Evolutionary conservation across 1,139 yeast species (phyloP), one percentile per base, ranked within the genome.

Genomic region (Taphrina communis): DNA sequence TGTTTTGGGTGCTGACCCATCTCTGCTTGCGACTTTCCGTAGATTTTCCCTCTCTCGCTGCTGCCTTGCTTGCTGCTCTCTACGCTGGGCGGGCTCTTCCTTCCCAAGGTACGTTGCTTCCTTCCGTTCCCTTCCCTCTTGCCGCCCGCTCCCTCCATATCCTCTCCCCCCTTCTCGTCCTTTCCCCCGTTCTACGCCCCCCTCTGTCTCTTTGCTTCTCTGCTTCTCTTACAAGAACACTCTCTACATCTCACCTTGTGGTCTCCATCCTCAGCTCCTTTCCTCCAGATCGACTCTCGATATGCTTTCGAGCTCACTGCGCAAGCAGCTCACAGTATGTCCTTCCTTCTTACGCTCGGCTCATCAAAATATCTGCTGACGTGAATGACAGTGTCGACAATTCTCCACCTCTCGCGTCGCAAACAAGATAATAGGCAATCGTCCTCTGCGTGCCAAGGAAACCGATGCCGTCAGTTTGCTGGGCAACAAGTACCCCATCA

Each of bases 401-500:
- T 65, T 65, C 63, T 58, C 63, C 17, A 51, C 68, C 25, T 36
- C 68, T 8, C 50, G 68, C 6, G 58, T 42, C 14, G 57, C 63
- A 25, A 51, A 39, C 51, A 57, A 58, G 17, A 65, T 65, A n/a
- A 65, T 65, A 41, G 68, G 69, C 52, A 59, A 57, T 51, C 67
- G 74, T 72, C 70, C 77, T 73, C 71, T 75, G 74, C 71, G 79
- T 56, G 82, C 80, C 66, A 74, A 76, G 70, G 81, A 79, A 69
- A 82, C 82, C 51, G 74, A 77, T 69, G 79, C 78, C 69, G 74
- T 78, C 65, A 73, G 78, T 72, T 25, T 63, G 48, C 42, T 63
- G 17, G 67, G 67, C 6, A 89, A 88, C 75, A 90, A 91, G 78
- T 93, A 93, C 81, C 96, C 92, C 77, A 88, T 94, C 73, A 59